These are phyloP conservation scores for Fusarium burgessii DNA, from an alignment of 2,329 filamentous ascomycete genomes.

Conservation along the genomic window DNA sequence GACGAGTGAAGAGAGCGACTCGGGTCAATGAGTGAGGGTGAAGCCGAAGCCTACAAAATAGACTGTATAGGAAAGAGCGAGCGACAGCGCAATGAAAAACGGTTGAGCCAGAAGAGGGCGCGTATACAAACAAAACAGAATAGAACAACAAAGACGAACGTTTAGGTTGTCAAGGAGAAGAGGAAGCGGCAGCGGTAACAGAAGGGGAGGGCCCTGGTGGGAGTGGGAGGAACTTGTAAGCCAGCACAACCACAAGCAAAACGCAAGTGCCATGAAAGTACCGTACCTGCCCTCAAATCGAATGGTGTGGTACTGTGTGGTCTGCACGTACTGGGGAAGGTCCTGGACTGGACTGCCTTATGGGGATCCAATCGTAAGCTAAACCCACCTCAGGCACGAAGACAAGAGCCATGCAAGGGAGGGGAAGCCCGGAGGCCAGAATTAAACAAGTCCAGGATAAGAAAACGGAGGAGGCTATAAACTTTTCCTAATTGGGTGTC, in stretches of 20 bases:
- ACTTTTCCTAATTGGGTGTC: conserved; percentile 28
- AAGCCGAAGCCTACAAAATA: conserved; percentile 4
- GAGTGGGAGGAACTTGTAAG: conserved; percentile 38
- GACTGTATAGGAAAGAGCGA: conserved; percentile 27
- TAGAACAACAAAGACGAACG: conserved; percentile 15
- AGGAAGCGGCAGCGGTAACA: conserved; percentile 7
- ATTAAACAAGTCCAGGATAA: conserved; percentile 19
- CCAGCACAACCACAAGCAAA: conserved; percentile 19
- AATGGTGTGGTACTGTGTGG: conserved; percentile 25
- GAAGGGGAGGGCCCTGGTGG: conserved; percentile 26
- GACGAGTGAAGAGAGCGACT: conserved; percentile 20
- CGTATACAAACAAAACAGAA: conserved; percentile 20
- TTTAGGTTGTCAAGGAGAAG: conserved; percentile 14
- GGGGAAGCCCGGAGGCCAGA: conserved; percentile 7
- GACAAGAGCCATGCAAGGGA: conserved; percentile 35
- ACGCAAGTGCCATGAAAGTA: conserved; percentile 25
- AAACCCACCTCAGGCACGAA: conserved; percentile 29
- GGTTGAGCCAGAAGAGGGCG: conserved; percentile 22
- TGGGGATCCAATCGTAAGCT: conserved; percentile 10
- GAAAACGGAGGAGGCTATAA: conserved; percentile 17
- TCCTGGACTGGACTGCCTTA: conserved; percentile 19
- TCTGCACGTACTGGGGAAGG: conserved; percentile 32
- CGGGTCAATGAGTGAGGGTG: conserved; percentile 28
- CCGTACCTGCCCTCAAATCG: conserved; percentile 1
- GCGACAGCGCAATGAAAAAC: conserved; percentile 9